Base-by-base conservation (phyloP, 2,329 filamentous ascomycete species). In the Xylaria sp. region DNA sequence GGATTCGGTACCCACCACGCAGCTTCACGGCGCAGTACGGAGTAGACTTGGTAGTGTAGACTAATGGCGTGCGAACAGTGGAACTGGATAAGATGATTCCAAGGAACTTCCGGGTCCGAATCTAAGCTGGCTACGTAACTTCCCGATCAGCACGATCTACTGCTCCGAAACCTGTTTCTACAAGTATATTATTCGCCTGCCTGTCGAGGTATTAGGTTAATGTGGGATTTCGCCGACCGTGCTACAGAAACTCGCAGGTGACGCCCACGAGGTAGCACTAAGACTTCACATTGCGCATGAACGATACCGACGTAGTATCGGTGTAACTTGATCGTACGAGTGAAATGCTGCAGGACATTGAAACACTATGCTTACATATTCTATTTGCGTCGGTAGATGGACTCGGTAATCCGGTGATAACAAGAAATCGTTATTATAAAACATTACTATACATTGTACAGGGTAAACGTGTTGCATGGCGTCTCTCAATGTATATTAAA, bases 381-480 rank as follows among this genome's bases (percentile, higher is more conserved):
- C 13, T 30, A n/a, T 10, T n/a, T 23, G 32, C 7, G 15, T 20
- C 52, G 32, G 52, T 23, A 36, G 52, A 36, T 36, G n/a, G 5
- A 2, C 30, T 36, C 30, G n/a, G 28, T 23, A 34, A 13, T 36
- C 52, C 12, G 9, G 52, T 55, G 30, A 36, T n/a, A n/a, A 55
- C 36, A 15, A 5, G 6, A 52, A 36, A 10, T 55, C 52, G 30
- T 36, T 23, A n/a, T 6, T 55, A 55, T 23, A 55, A 34, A 23
- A 55, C 32, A 55, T 34, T 55, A 55, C 28, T 36, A 55, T 23
- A 32, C 32, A 55, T 23, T 53, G 32, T 55, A 55, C 52, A 36
- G 32, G 32, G 52, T 36, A 36, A 18, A 34, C 32, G 8, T 20
- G 34, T 55, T 36, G 36, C 32, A 23, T 36, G 52, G 10, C 28